phyloP scores from a whole-genome alignment of 306 rosid species.

The Quercus ilex region DNA sequence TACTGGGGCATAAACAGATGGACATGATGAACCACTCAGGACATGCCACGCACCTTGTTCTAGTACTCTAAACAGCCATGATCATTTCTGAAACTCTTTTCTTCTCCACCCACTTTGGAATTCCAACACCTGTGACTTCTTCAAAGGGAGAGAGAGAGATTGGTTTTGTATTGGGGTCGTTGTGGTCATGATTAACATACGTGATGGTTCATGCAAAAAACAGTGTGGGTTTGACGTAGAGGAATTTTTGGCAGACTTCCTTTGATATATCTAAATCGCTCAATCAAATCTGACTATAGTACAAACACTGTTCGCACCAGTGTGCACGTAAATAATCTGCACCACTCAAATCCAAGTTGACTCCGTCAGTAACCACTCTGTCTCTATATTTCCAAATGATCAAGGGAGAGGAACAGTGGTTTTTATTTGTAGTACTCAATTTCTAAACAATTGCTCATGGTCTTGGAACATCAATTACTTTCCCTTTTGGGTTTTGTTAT shows the following conservation, averaged over 20 bases:
- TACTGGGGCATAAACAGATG: background rate
- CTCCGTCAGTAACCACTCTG: constrained; percentile 2
- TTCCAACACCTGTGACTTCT: background rate
- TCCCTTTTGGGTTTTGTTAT: constrained; percentile 52
- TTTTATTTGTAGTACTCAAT: background rate
- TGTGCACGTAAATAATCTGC: constrained; percentile 57
- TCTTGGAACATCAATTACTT: constrained; percentile 46
- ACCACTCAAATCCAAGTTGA: constrained; percentile 32
- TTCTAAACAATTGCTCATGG: background rate
- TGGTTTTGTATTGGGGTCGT: background rate
- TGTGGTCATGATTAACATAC: constrained; percentile 22
- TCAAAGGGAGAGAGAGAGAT: background rate
- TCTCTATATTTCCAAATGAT: background rate
- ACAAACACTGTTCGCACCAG: constrained; percentile 48
- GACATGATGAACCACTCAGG: background rate
- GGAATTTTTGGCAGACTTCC: constrained; percentile 34
- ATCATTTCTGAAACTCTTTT: constrained; percentile 9
- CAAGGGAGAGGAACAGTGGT: background rate
- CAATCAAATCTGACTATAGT: constrained; percentile 55
- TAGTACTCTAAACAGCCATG: background rate
- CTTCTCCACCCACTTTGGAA: background rate
- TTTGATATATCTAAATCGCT: constrained; percentile 58
- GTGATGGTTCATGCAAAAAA: constrained; percentile 54
- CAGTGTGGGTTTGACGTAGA: constrained; percentile 31
- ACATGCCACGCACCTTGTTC: constrained; percentile 2